Percentiles rank a stretch among this genome's conserved stretches.
These are phyloP conservation scores for Pseudomonodictys pantanalensis DNA, from an alignment of 495 filamentous ascomycete species.

Conservation along the genomic window DNA sequence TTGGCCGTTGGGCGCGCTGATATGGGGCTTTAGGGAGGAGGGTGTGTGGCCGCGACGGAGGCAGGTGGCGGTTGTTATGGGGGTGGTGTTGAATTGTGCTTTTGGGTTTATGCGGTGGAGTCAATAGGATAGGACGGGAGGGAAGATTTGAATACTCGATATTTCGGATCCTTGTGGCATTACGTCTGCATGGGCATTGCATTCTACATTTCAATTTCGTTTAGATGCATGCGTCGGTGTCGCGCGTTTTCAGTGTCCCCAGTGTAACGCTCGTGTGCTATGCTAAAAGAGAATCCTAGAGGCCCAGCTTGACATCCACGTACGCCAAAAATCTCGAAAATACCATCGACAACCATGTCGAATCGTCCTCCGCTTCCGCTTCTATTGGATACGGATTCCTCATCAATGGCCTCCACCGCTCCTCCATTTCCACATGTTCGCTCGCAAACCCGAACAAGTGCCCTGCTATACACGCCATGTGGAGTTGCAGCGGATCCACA, in stretches of 20 bases:
- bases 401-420: conserved; percentile 37
- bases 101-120: conserved; percentile 64
- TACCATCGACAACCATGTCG: conserved; percentile 27
- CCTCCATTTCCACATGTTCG: conserved; percentile 35
- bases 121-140: too few species aligned
- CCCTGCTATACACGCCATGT: conserved; percentile 34
- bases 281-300: too few species aligned
- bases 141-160: too few species aligned
- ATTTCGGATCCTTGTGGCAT: too few species aligned
- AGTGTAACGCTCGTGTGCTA: too few species aligned
- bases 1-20: conserved; percentile 82
- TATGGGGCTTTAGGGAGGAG: conserved; percentile 82
- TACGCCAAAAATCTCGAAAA: conserved; percentile 31
- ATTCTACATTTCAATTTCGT: too few species aligned
- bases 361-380: conserved; percentile 30
- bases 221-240: too few species aligned
- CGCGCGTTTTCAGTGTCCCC: too few species aligned
- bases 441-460: conserved; percentile 36
- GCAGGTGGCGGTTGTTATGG: conserved; percentile 78
- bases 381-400: conserved; percentile 37
- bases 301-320: too few species aligned
- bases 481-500: conserved; percentile 37
- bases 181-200: too few species aligned
- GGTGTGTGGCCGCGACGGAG: conserved; percentile 81
- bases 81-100: conserved; percentile 68